Percentiles rank a stretch among this genome's conserved stretches.
Evolutionary conservation across 306 rosid species (phyloP).

Genomic region (Cicer pinnatifidum): DNA sequence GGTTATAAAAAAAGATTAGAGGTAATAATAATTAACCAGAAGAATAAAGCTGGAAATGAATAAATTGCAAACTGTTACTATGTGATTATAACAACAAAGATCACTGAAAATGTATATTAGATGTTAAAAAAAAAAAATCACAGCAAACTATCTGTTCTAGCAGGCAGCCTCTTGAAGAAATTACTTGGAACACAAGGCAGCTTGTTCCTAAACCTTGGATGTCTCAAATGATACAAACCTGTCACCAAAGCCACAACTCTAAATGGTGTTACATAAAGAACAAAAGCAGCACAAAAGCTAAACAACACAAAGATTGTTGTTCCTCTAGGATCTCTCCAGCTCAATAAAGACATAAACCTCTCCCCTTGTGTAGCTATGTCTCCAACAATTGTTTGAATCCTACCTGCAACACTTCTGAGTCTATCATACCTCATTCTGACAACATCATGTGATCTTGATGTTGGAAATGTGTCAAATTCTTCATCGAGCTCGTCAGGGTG

Average conservation of each 20-base stretch:
- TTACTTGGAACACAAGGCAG: constrained; percentile 73
- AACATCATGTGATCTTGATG: constrained; percentile 61
- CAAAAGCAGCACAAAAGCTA: constrained; percentile 62
- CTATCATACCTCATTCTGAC: constrained; percentile 85
- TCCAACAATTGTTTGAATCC: constrained; percentile 84
- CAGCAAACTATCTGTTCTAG: constrained; percentile 70
- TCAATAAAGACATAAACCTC: constrained; percentile 71
- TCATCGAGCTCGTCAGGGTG: constrained; percentile 86
- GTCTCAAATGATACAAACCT: constrained; percentile 68
- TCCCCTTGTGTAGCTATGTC: constrained; percentile 94
- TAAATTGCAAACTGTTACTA: background rate
- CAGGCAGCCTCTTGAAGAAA: constrained; percentile 85
- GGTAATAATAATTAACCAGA: background rate
- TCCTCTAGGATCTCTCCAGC: constrained; percentile 91
- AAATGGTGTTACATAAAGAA: constrained; percentile 70
- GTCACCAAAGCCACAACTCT: constrained; percentile 69
- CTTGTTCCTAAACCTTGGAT: constrained; percentile 81
- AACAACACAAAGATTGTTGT: constrained; percentile 66
- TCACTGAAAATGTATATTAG: background rate
- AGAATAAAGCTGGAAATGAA: background rate
- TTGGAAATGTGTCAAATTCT: constrained; percentile 88
- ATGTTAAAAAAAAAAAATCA: constrained; percentile 35
- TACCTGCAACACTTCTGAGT: constrained; percentile 85
- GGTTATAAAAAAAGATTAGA: no score
- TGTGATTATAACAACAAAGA: constrained; percentile 5